Base-by-base conservation (phyloP, 345 rosid species). In the Eucalyptus sp. region DNA sequence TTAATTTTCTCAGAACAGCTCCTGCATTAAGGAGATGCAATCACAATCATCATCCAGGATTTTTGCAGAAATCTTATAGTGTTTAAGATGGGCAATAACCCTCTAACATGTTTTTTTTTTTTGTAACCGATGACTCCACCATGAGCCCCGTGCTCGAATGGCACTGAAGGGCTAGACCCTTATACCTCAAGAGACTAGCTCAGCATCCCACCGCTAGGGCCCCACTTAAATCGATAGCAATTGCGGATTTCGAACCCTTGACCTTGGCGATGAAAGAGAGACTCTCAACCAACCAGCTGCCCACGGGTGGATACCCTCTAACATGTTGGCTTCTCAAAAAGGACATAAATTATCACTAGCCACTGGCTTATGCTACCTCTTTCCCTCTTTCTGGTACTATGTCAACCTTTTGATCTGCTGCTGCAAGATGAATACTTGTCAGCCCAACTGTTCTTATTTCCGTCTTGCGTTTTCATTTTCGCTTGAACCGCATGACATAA, bases 21-120 rank as follows among this genome's bases (percentile, higher is more conserved):
- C 58, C 58, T 52, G 58, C 58, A 52, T 52, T 52, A 1, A 52
- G 25, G 0, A 52, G 58, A 8, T 52, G 7, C 0, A 3, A 4
- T 52, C 56, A 7, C 58, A 12, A 27, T 60, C 33, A 60, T 27
- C 33, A 27, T 27, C 68, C 68, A 13, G 68, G 7, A 5, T 10
- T 60, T 60, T 60, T 27, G 66, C 29, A 25, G 31, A 18, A 18
- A 29, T 29, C 1, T 60, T 60, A 5, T 25, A 3, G 31, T 60
- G 66, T 12, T 25, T 27, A 12, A 60, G 31, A 60, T 3, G 68
- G 1, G 68, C 33, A 60, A 12, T 12, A 62, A 29, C 68, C 7
- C 66, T 4, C 6, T 18, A 37, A 37, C 41, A 37, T 4, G 41
- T 37, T 37, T 37, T 37, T 37, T 37, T 37, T 37, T 37, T 37